These are phyloP conservation scores for Beverwykella pulmonaria DNA, from an alignment of 495 filamentous ascomycete species.

Conservation along the genomic window DNA sequence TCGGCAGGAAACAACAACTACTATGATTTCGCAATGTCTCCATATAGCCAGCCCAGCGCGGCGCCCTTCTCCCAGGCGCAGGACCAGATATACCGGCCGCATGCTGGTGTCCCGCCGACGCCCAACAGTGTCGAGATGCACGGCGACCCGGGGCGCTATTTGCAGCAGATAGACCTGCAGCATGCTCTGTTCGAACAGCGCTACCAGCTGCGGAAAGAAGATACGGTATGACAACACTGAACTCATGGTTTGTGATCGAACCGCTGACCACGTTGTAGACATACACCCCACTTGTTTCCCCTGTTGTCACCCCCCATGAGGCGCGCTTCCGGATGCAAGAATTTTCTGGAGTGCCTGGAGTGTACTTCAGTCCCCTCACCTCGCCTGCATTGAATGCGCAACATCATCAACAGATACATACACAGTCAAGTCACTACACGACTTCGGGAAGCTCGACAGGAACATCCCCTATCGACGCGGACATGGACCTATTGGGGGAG, in stretches of 20 bases:
- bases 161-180: slow-evolving; percentile 61
- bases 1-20: slow-evolving; percentile 17
- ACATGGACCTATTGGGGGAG: slow-evolving; percentile 42
- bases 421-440: slow-evolving; percentile 33
- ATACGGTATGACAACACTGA: slow-evolving; percentile 63
- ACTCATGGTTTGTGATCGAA: too few species aligned
- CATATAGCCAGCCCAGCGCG: slow-evolving; percentile 17
- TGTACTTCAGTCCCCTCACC: slow-evolving; percentile 90
- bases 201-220: slow-evolving; percentile 74
- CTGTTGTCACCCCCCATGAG: slow-evolving; percentile 90
- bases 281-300: slow-evolving; percentile 93
- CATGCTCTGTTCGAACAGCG: slow-evolving; percentile 67
- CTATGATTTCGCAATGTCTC: slow-evolving; percentile 34
- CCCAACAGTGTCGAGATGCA: slow-evolving; percentile 92
- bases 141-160: slow-evolving; percentile 63
- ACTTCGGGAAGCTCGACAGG: slow-evolving; percentile 41
- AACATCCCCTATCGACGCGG: slow-evolving; percentile 42
- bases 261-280: slow-evolving; percentile 51
- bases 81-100: slow-evolving; percentile 29
- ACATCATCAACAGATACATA: slow-evolving; percentile 44
- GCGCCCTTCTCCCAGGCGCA: slow-evolving; percentile 19
- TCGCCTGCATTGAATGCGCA: slow-evolving; percentile 90
- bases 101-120: slow-evolving; percentile 71
- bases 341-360: slow-evolving; percentile 78
- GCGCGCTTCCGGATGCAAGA: slow-evolving; percentile 74